Evolutionary conservation across 192 early-diverging fungal species (phyloP), one percentile per base, ranked within the genome.

Genomic region (Coemansia sp.): DNA sequence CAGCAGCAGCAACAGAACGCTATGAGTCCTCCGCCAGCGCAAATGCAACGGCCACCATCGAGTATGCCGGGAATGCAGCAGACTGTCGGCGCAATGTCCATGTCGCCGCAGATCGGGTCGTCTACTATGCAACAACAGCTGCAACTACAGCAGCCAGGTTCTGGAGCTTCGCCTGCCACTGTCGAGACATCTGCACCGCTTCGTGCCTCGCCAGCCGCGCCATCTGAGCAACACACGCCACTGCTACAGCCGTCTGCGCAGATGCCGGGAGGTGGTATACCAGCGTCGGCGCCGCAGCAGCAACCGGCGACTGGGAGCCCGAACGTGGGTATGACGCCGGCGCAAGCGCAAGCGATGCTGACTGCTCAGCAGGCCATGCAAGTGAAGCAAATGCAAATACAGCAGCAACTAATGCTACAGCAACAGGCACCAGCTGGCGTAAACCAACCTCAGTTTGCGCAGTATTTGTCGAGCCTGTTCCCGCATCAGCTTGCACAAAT

Each of bases 401-500:
- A 75, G 42, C 69, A 63, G 51, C 72, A 70, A 41, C 76, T 48
- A 19, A 5, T 51, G 23, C 19, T 41, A 15, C 60, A 55, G 25
- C 62, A 58, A 10, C 62, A 53, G 42, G 8, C 66, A 3, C 72
- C 59, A 46, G 61, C 45, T 14, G 72, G 72, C 10, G 61, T 71
- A 27, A 73, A 75, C 25, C 80, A 82, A 45, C 74, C 74, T 3
- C 80, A 82, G 58, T 61, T 82, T 38, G 68, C 80, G 3, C 80
- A 82, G 59, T 82, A 74, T 38, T 48, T 82, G 65, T 82, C 80
- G 23, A 60, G 69, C 10, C 50, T 82, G 42, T 77, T 68, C 14
- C 80, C 80, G 6, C 80, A 77, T 23, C 80, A 82, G 46, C 62
- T 82, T 27, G 80, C 80, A 31, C 80, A 82, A 14, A 63, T 82